phyloP scores from a whole-genome alignment of 345 rosid species.

The Arabidopsis arenosa region DNA sequence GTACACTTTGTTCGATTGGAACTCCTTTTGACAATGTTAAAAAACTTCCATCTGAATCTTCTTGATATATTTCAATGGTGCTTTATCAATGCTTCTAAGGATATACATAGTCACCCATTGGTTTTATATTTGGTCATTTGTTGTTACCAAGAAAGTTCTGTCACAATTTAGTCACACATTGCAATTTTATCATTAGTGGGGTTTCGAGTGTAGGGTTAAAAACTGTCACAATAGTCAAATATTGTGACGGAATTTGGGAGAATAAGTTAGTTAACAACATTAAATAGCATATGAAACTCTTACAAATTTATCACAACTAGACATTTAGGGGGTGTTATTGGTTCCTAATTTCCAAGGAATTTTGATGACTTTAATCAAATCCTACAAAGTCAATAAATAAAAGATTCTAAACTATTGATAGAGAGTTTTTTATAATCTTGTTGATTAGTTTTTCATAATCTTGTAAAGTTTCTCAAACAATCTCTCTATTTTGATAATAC shows the following conservation, averaged over 20 bases:
- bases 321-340: too few species aligned
- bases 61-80: slow-evolving; percentile 31
- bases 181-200: neutral
- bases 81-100: slow-evolving; percentile 4
- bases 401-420: too few species aligned
- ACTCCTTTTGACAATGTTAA: slow-evolving; percentile 37
- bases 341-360: too few species aligned
- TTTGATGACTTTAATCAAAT: too few species aligned
- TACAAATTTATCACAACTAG: too few species aligned
- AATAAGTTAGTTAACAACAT: too few species aligned
- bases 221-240: neutral
- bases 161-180: neutral
- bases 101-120: neutral
- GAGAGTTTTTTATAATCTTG: too few species aligned
- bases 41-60: slow-evolving; percentile 25
- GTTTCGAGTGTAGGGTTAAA: neutral
- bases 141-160: neutral
- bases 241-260: neutral
- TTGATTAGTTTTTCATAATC: too few species aligned
- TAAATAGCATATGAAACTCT: too few species aligned
- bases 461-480: too few species aligned
- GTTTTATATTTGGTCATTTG: neutral
- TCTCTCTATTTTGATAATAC: too few species aligned
- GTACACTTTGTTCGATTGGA: slow-evolving; percentile 43
- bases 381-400: too few species aligned